phyloP scores from a whole-genome alignment of 2,329 filamentous ascomycete genomes.

The Basipetospora chlamydospora region DNA sequence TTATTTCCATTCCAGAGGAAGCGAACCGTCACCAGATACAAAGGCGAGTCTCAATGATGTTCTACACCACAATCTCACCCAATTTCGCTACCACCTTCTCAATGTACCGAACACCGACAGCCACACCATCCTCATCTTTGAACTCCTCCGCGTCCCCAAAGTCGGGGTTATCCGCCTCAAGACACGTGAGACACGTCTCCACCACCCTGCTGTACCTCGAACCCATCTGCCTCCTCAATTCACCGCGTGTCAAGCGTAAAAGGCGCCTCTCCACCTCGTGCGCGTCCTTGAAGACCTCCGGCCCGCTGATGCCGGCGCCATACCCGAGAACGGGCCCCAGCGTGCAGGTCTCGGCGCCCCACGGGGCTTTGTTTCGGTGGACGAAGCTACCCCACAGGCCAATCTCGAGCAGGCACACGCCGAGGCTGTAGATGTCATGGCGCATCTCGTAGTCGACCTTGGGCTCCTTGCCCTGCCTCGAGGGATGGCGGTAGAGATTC shows the following conservation, averaged over 20 bases:
- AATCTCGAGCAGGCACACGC: constrained; percentile 35
- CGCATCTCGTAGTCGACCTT: constrained; percentile 28
- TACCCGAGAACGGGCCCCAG: neutral
- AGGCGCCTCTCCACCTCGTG: neutral
- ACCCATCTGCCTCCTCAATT: constrained; percentile 25
- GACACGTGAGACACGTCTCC: constrained; percentile 22
- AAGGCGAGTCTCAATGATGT: no score
- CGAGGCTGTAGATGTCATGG: constrained; percentile 39
- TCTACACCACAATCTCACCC: neutral
- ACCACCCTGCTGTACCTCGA: constrained; percentile 25
- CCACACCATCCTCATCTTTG: constrained; percentile 16
- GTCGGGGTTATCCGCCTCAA: constrained; percentile 16
- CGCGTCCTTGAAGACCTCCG: neutral
- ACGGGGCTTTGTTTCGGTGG: constrained; percentile 7
- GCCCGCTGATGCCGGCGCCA: neutral
- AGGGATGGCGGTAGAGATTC: constrained; percentile 35
- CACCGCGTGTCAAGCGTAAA: constrained; percentile 20
- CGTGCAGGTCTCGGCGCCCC: constrained; percentile 12
- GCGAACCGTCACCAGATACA: no score
- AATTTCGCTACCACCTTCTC: constrained; percentile 13
- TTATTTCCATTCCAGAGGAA: no score
- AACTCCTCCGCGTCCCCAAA: constrained; percentile 16
- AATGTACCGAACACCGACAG: constrained; percentile 16
- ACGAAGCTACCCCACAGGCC: constrained; percentile 25
- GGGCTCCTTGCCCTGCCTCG: constrained; percentile 24